Evolutionary conservation across 2,329 filamentous ascomycete genomes (phyloP).

Genomic region (Ceratocystiopsis sp.): DNA sequence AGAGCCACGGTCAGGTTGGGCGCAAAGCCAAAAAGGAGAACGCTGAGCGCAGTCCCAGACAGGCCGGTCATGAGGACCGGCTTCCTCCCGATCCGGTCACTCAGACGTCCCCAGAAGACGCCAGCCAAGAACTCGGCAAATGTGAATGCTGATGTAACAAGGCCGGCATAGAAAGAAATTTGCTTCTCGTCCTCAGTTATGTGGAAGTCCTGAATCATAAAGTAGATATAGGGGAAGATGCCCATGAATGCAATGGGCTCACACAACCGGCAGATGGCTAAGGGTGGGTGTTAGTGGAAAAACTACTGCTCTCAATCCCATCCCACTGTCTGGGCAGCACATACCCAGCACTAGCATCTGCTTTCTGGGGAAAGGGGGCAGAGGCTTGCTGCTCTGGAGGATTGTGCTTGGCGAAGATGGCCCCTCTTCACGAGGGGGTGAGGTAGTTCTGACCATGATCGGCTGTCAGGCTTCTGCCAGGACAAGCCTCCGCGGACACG

Average conservation of each 20-base stretch:
- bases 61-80: slow-evolving; percentile 83
- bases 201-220: slow-evolving; percentile 86
- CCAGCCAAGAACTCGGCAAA: slow-evolving; percentile 90
- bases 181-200: slow-evolving; percentile 62
- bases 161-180: slow-evolving; percentile 83
- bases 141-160: slow-evolving; percentile 92
- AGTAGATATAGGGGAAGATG: slow-evolving; percentile 96
- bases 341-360: slow-evolving; percentile 22
- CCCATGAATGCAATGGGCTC: slow-evolving; percentile 99
- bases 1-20: slow-evolving; percentile 67
- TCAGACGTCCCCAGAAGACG: slow-evolving; percentile 82
- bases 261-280: slow-evolving; percentile 86
- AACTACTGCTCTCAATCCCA: no score
- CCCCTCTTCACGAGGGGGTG: no score
- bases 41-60: slow-evolving; percentile 79
- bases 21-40: slow-evolving; percentile 82
- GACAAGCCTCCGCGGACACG: no score
- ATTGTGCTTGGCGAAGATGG: no score
- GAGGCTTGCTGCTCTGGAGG: background rate
- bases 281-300: background rate
- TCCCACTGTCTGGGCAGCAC: background rate
- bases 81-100: slow-evolving; percentile 82
- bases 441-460: background rate
- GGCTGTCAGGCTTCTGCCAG: no score
- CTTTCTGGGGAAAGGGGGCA: slow-evolving; percentile 19